Evolutionary conservation across 2,329 filamentous ascomycete genomes (phyloP).

Genomic region (Fusarium camptoceras): DNA sequence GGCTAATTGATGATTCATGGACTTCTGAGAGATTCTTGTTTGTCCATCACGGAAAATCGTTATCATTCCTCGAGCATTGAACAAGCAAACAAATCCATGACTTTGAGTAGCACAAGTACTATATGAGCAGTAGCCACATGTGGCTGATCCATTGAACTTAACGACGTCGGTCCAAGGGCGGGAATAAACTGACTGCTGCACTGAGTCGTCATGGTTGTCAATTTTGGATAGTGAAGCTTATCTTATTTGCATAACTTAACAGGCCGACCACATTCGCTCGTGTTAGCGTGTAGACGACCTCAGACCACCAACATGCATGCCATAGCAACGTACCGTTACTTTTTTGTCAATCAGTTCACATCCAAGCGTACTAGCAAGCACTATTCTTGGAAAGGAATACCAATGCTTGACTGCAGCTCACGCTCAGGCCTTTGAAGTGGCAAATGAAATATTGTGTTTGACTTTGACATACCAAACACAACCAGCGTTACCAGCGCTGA

Average conservation of each 20-base stretch:
- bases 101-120: not conserved
- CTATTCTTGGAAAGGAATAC: not conserved
- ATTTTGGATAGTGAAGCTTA: not conserved
- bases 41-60: not conserved
- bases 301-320: conserved; percentile 13
- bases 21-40: not conserved
- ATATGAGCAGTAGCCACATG: not conserved
- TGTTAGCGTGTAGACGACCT: conserved; percentile 9
- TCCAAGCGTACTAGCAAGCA: not conserved
- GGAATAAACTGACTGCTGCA: conserved; percentile 13
- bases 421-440: conserved; percentile 15
- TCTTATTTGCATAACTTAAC: not conserved
- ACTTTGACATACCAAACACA: not conserved
- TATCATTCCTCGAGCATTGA: not conserved
- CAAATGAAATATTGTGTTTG: conserved; percentile 14
- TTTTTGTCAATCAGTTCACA: not conserved
- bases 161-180: conserved; percentile 4
- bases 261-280: conserved; percentile 4
- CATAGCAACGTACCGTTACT: not conserved
- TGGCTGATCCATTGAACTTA: conserved; percentile 10
- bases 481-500: not conserved
- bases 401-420: not conserved
- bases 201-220: conserved; percentile 3
- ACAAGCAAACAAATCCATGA: no score
- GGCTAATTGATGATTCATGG: conserved; percentile 1